Percentiles rank a stretch among this genome's conserved stretches.
These are phyloP conservation scores for Rubia peregrina DNA, from an alignment of 305 asterid species.

Conservation along the genomic window DNA sequence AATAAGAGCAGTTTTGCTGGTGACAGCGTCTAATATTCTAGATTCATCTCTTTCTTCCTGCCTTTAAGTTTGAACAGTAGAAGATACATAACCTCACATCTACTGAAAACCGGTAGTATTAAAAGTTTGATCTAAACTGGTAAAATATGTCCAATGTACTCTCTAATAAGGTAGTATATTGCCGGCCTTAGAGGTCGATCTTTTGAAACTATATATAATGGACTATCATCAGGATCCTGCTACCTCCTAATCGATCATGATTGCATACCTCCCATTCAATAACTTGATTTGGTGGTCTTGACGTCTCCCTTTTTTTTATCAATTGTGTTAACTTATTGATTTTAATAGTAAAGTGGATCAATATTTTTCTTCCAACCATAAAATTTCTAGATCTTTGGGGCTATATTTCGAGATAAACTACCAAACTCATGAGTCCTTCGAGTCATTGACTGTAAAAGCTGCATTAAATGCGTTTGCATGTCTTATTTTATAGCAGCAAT, in stretches of 20 bases:
- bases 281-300: neutral
- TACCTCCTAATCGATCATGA: neutral
- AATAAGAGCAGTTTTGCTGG: neutral
- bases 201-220: neutral
- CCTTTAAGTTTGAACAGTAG: neutral
- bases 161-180: neutral
- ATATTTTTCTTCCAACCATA: neutral
- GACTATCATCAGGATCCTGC: neutral
- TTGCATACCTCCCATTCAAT: neutral
- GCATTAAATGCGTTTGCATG: neutral
- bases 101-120: neutral
- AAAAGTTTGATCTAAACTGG: neutral
- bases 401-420: neutral
- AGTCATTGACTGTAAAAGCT: neutral
- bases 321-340: neutral
- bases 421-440: neutral
- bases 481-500: neutral
- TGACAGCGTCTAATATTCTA: too few relatives aligned
- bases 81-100: too few relatives aligned
- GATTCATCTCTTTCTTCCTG: neutral
- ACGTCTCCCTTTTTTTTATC: neutral
- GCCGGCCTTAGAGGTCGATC: neutral
- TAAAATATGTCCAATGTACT: neutral
- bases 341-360: neutral
- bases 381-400: too few relatives aligned